Conservation (phyloP, 345 rosid genomes). For the Acer saccharum region DNA sequence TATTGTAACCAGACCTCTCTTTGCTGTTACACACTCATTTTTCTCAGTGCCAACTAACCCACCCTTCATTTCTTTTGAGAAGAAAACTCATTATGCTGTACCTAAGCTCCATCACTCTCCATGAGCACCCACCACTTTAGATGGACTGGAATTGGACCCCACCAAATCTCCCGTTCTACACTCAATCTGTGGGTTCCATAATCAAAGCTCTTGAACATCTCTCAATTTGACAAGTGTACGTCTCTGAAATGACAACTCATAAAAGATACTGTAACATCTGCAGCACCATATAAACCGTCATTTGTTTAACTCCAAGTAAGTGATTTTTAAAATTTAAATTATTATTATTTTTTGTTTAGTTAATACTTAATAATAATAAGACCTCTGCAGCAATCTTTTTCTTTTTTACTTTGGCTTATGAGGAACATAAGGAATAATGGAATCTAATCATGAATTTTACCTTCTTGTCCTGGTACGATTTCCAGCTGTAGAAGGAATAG, state of each 20-base stretch:
- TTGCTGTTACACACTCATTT: constrained; percentile 80
- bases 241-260: constrained; percentile 23
- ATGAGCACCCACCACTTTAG: constrained; percentile 33
- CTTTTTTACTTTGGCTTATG: constrained; percentile 23
- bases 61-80: constrained; percentile 43
- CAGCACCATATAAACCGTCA: constrained; percentile 5
- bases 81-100: constrained; percentile 24
- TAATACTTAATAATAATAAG: too few species aligned
- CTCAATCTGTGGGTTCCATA: constrained; percentile 22
- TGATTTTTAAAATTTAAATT: background rate
- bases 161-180: constrained; percentile 22
- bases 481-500: constrained; percentile 45
- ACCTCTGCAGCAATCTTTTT: constrained; percentile 31
- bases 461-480: constrained; percentile 44
- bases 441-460: constrained; percentile 53
- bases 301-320: constrained; percentile 2
- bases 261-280: background rate
- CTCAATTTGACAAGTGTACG: constrained; percentile 7
- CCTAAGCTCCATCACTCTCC: constrained; percentile 44
- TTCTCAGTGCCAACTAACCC: constrained; percentile 60
- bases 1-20: constrained; percentile 60
- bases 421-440: constrained; percentile 58
- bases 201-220: background rate
- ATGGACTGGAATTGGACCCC: constrained; percentile 1
- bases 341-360: too few species aligned